Evolutionary conservation across 306 rosid genomes (phyloP), one percentile per base, ranked within the genome.

Genomic region (Luffa aegyptiaca): DNA sequence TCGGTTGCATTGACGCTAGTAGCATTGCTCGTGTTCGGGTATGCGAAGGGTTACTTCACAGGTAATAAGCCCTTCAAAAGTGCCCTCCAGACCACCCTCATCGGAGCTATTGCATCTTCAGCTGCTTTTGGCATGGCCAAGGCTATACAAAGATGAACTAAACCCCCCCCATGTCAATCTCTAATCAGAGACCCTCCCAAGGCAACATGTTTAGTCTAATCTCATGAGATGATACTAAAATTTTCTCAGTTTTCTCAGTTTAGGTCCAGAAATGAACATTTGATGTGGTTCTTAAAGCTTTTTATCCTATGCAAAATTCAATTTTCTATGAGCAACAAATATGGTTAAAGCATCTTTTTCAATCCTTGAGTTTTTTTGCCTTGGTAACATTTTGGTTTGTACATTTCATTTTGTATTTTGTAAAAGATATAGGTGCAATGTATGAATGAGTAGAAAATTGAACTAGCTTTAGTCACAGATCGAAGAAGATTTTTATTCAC

Each of bases 91-190:
- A 94, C 98, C 45, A 79, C 95, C 52, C 84, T 94, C 10, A 90
- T 91, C 12, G 98, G 98, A 31, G 97, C 95, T 77, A 37, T 91
- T 35, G 98, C 97, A 1, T 94, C 98, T 5, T 93, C 97, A 0
- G 92, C 94, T 42, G 97, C 98, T 74, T 93, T 80, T 78, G 91
- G 89, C 85, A 8, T 93, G 85, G 98, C 98, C 9, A 91, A 93
- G 83, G 92, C 88, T 72, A 81, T 93, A 81, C 91, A 89, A 77
- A 80, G 82, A 10, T 93, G 84, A 84, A 49, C 62, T 74, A 74
- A 74, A n/a, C 66, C 31, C 31, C 48, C 48, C 31, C 48, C 31
- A 18, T 70, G 53, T 1, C 75, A 68, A 66, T 17, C 48, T 66
- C 73, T 35, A 6, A 36, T 6, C 10, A 36, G 48, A 39, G 31